Conservation (phyloP, 495 filamentous ascomycete species). For the Neurospora cerealis region DNA sequence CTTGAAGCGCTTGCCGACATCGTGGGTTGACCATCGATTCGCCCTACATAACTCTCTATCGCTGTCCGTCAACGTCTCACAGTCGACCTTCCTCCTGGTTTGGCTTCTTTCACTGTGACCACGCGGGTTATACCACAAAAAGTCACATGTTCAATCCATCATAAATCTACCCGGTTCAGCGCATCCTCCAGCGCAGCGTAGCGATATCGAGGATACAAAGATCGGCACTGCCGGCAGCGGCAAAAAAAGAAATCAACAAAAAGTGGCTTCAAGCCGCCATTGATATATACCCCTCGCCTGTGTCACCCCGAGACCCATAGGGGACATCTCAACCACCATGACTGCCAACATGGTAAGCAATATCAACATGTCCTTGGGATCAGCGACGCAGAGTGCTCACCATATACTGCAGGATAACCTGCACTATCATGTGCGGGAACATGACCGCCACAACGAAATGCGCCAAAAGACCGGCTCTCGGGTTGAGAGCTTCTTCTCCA, state of each 20-base stretch:
- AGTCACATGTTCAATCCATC: neutral
- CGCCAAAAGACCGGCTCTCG: constrained; percentile 33
- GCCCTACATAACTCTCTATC: neutral
- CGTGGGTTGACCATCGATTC: neutral
- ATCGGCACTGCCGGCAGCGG: neutral
- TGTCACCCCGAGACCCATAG: neutral
- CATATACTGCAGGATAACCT: constrained; percentile 10
- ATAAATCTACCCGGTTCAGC: neutral
- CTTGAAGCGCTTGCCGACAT: neutral
- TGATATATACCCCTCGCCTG: neutral
- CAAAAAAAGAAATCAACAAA: neutral
- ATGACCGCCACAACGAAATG: constrained; percentile 29
- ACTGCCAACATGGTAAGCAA: constrained; percentile 8
- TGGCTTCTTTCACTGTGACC: neutral
- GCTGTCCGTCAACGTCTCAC: neutral
- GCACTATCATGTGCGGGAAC: constrained; percentile 11
- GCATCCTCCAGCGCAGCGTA: neutral
- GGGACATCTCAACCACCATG: constrained; percentile 11
- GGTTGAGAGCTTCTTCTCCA: constrained; percentile 34
- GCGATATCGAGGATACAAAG: neutral
- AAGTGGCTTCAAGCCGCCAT: neutral
- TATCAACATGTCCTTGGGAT: neutral
- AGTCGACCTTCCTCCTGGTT: neutral
- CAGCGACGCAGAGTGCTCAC: constrained; percentile 8
- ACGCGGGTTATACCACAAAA: neutral